These are phyloP conservation scores for Kewa caespitosa DNA, from an alignment of 179 eudicot species.

Conservation along the genomic window DNA sequence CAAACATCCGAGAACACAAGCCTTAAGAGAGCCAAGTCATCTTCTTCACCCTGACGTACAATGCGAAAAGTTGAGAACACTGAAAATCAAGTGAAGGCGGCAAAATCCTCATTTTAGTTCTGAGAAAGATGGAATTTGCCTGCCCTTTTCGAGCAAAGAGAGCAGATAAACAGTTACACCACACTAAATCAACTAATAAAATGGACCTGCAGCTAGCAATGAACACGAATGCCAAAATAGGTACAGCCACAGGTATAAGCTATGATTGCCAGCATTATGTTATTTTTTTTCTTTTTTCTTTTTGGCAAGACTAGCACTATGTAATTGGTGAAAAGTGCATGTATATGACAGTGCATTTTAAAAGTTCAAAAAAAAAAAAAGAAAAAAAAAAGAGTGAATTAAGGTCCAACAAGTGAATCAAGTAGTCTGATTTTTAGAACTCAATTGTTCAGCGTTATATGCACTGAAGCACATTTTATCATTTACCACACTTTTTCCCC, in stretches of 20 bases:
- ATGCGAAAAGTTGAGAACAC: background rate
- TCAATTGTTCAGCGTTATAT: background rate
- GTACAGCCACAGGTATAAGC: background rate
- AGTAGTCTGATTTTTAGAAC: background rate
- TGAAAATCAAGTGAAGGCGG: background rate
- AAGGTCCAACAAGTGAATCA: background rate
- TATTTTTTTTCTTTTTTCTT: too few species aligned
- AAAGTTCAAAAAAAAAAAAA: background rate
- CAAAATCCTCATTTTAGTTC: background rate
- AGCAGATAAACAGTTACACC: background rate
- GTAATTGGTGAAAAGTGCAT: background rate
- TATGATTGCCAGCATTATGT: background rate
- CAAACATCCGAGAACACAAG: background rate
- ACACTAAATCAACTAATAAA: background rate
- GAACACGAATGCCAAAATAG: background rate
- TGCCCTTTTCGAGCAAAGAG: background rate
- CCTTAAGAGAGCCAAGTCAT: slow-evolving; percentile 1
- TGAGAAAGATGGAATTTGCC: background rate
- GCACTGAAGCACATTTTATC: background rate
- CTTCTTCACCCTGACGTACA: background rate
- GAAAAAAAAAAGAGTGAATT: too few species aligned
- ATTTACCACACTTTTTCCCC: background rate
- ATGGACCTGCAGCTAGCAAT: background rate
- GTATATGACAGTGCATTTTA: background rate
- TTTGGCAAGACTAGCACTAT: too few species aligned